Base-by-base conservation (phyloP, 2,329 filamentous ascomycete species). In the Fusarium heterosporum region DNA sequence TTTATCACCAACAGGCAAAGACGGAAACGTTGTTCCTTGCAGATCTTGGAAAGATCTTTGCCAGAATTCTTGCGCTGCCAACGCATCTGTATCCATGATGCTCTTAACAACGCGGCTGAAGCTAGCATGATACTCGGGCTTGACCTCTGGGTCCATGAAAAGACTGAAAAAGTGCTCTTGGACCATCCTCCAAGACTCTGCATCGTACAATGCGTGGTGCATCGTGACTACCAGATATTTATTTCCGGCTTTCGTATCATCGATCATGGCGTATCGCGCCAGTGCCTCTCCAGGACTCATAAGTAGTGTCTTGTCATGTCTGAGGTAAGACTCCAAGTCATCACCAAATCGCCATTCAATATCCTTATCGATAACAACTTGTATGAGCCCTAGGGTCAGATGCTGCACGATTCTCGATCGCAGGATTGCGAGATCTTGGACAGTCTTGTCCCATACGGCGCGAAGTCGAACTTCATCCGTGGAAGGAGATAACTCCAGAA, bases 391-490 rank as follows among this genome's bases (percentile, higher is more conserved):
- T 17, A 59, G 16, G 8, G 6, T 49, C 1, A 32, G 25, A 32
- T 54, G 49, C 17, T 59, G 28, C 3, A 59, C 49, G 12, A 59
- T 59, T 36, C 82, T 77, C 0, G 82, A 82, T 5, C 83, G 77
- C 12, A 84, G 72, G 32, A 84, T 82, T 2, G 67, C 45, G 3
- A 41, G 45, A 4, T 32, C 5, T 1, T 40, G 28, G 11, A 55
- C 34, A 1, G 61, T 53, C 3, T 51, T 66, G 41, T 52, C 49
- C 49, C 49, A 52, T 28, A 19, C 39, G 8, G 19, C 4, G 4
- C 28, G 36, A 13, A 52, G 16, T 9, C 8, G 26, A 34, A 11
- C 13, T 6, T 17, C 29, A 12, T 42, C 19, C 4, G 32, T 22
- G 3, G 36, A 34, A 1, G 12, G 17, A 5, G 28, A 28, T 2